Percentiles rank a stretch among this genome's conserved stretches.
Conservation (phyloP, 441 rosid species). For the Eutrema salsugineum region DNA sequence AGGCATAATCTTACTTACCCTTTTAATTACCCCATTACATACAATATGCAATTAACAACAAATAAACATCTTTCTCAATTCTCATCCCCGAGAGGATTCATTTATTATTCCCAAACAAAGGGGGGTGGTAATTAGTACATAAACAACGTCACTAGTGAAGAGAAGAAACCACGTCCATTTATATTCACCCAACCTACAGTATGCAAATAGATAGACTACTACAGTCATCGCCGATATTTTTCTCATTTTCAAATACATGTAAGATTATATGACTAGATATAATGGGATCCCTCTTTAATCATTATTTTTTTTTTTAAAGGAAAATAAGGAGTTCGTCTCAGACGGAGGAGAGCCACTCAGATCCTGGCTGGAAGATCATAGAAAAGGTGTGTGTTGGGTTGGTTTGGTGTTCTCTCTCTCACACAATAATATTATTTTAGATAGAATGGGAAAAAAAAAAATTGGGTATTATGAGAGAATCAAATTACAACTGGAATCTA, state of each 20-base stretch:
- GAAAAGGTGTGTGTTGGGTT: background rate
- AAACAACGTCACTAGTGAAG: background rate
- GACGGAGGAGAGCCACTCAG: constrained; percentile 15
- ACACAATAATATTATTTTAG: background rate
- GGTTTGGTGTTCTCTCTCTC: background rate
- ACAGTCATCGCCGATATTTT: no score
- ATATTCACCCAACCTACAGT: background rate
- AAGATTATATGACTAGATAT: no score
- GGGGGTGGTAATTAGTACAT: background rate
- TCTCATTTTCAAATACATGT: no score
- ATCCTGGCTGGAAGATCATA: constrained; percentile 24
- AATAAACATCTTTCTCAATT: no score
- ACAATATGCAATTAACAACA: no score
- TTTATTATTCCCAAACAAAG: no score
- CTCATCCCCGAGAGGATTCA: no score
- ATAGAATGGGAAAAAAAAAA: background rate
- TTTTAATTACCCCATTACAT: no score
- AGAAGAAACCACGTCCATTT: background rate
- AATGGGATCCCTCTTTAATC: background rate
- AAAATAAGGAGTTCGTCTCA: background rate
- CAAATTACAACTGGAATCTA: constrained; percentile 24
- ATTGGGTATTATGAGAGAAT: background rate
- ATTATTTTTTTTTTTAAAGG: background rate
- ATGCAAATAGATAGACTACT: background rate
- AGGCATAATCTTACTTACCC: no score